Evolutionary conservation across 495 filamentous ascomycete species (phyloP).

Genomic region (Xylaria castorea): DNA sequence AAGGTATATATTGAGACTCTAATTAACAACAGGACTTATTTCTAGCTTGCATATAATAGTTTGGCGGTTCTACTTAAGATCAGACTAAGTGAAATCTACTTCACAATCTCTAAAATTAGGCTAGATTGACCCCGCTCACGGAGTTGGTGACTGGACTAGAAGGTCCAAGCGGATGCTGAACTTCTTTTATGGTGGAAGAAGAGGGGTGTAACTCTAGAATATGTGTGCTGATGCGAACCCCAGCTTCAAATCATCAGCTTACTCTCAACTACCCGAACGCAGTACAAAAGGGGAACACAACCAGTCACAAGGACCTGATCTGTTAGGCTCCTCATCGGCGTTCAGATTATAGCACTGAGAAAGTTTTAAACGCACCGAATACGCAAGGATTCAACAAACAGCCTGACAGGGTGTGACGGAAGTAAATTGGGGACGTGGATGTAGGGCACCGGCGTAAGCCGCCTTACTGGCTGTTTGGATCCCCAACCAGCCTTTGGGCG

Average conservation of each 20-base stretch:
- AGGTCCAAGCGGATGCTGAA: slow-evolving; percentile 17
- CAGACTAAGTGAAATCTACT: neutral
- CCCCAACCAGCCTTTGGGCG: slow-evolving; percentile 34
- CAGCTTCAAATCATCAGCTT: slow-evolving; percentile 17
- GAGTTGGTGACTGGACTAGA: slow-evolving; percentile 20
- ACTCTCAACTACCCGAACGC: slow-evolving; percentile 2
- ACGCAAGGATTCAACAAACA: slow-evolving; percentile 1
- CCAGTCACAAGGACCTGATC: slow-evolving; percentile 1
- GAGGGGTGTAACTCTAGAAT: slow-evolving; percentile 18
- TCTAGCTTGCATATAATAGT: neutral
- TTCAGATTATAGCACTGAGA: neutral
- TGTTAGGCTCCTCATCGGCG: neutral
- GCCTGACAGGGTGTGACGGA: slow-evolving; percentile 13
- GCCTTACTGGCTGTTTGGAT: slow-evolving; percentile 39
- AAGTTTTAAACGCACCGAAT: neutral
- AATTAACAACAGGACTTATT: slow-evolving; percentile 5
- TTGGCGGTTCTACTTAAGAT: neutral
- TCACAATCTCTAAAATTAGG: slow-evolving; percentile 15
- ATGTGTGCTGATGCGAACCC: slow-evolving; percentile 12
- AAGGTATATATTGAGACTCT: neutral
- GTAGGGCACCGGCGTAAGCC: slow-evolving; percentile 28
- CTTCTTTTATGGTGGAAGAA: neutral
- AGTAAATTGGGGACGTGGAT: slow-evolving; percentile 25
- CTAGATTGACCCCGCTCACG: slow-evolving; percentile 14
- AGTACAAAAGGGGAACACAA: slow-evolving; percentile 6